Percentiles rank a stretch among this genome's conserved stretches.
These are phyloP conservation scores for apple (Malus domestica) DNA, from an alignment of 306 rosid species.

Conservation along the genomic window DNA sequence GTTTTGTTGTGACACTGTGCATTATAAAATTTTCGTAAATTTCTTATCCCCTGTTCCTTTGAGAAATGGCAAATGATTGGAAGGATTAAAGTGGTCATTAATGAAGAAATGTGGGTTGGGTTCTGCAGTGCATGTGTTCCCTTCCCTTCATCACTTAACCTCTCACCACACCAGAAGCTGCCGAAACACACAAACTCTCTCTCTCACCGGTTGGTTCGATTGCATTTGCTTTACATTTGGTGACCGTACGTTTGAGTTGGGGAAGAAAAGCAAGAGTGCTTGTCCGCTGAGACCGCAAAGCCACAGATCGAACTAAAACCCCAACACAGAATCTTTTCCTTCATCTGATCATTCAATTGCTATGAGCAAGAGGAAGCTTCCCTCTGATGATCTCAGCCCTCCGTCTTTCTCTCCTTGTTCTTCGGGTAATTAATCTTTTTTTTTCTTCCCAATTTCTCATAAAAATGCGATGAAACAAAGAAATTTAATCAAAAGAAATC, in stretches of 20 bases:
- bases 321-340: neutral
- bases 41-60: neutral
- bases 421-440: conserved; percentile 32
- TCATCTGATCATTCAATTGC: neutral
- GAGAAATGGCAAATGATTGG: neutral
- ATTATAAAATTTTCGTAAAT: no score
- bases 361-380: conserved; percentile 61
- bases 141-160: neutral
- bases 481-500: neutral
- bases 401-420: conserved; percentile 30
- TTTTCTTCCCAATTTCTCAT: neutral
- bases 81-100: neutral
- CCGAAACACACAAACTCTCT: neutral
- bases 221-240: neutral
- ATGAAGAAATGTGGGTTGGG: neutral
- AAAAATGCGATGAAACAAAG: neutral
- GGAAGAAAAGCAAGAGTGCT: neutral
- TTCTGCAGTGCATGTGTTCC: conserved; percentile 1
- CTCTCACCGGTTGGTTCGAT: neutral
- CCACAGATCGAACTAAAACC: conserved; percentile 31
- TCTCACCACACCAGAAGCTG: neutral
- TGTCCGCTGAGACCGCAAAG: conserved; percentile 37
- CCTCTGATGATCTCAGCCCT: conserved; percentile 43
- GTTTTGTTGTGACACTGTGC: neutral
- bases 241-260: conserved; percentile 21